phyloP scores from a whole-genome alignment of 169 alveolate species.

The Plasmodium gonderi region DNA sequence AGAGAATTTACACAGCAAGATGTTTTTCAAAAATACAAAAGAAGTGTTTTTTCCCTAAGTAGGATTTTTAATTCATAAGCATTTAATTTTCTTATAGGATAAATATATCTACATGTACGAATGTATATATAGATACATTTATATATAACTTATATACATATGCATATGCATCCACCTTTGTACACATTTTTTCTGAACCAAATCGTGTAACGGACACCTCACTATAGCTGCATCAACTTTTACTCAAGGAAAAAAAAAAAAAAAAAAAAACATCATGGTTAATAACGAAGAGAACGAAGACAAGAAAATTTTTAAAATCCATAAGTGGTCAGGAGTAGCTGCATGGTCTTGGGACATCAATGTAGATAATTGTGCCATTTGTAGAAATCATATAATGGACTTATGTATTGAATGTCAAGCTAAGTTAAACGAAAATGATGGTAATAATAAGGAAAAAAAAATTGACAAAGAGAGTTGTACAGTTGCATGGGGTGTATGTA shows the following conservation, averaged over 20 bases:
- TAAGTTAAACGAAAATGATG: slow-evolving; percentile 81
- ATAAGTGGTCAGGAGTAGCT: slow-evolving; percentile 98
- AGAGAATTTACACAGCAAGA: too few relatives aligned
- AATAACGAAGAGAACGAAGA: slow-evolving; percentile 18
- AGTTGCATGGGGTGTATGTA: slow-evolving; percentile 99
- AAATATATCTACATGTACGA: too few relatives aligned
- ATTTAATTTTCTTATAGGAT: too few relatives aligned
- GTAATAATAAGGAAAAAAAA: slow-evolving; percentile 68
- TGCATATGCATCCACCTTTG: background rate
- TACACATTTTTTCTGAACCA: background rate
- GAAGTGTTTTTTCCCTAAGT: background rate
- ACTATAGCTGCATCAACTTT: background rate
- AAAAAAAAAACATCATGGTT: slow-evolving; percentile 6
- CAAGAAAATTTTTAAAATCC: slow-evolving; percentile 80
- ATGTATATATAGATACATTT: too few relatives aligned
- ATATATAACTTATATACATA: background rate
- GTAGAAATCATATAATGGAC: slow-evolving; percentile 98
- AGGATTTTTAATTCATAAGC: background rate
- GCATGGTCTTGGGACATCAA: slow-evolving; percentile 99
- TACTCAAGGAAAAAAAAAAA: background rate
- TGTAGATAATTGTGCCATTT: slow-evolving; percentile 99
- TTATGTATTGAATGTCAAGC: slow-evolving; percentile 98
- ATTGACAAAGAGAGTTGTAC: slow-evolving; percentile 94
- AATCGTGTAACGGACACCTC: background rate
- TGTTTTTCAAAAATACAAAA: background rate